Conservation (phyloP, 176 grass and related monocot species). For the Eleusine indica region DNA sequence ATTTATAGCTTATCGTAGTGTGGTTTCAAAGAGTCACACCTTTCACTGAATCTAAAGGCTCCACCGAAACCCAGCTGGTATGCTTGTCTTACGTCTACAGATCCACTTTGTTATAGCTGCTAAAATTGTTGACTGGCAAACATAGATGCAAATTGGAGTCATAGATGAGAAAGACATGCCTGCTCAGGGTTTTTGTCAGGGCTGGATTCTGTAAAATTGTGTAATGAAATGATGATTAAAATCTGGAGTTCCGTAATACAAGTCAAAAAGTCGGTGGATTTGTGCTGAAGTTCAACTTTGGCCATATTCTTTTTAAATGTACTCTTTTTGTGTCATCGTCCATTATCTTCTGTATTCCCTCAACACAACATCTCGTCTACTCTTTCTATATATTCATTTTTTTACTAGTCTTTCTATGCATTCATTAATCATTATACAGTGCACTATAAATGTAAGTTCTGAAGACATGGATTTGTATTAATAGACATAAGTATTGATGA, state of each 20-base stretch:
- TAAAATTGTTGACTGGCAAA: background rate
- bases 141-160: background rate
- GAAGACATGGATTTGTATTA: background rate
- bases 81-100: background rate
- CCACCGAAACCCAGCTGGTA: background rate
- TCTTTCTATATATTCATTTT: background rate
- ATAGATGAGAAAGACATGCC: background rate
- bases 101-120: background rate
- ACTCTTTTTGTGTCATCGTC: background rate
- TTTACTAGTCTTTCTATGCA: background rate
- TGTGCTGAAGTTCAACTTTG: background rate
- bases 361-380: background rate
- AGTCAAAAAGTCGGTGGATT: background rate
- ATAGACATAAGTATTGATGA: background rate
- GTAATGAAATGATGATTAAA: background rate
- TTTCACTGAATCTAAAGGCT: background rate
- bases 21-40: background rate
- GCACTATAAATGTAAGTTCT: background rate
- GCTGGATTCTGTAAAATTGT: background rate
- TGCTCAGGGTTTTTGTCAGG: background rate
- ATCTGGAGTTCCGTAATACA: background rate
- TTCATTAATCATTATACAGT: background rate
- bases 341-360: background rate
- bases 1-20: background rate
- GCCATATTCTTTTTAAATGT: background rate